A percentile compares a stretch with the other conserved stretches of the same genome.
Conservation (phyloP, 805 yeast species). For the Candida maesae region DNA sequence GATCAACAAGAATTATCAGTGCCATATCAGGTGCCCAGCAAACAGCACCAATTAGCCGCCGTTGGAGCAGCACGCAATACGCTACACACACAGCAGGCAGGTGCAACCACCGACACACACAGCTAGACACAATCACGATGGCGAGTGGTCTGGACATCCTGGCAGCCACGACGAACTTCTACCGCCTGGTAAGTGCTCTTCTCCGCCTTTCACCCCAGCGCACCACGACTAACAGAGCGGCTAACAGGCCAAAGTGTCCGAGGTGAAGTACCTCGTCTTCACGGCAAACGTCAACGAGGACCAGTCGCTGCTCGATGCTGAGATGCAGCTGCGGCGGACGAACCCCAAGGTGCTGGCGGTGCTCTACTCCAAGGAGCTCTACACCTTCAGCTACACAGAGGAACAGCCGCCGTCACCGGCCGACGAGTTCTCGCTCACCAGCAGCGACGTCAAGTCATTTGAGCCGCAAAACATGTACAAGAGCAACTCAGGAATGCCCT, state of each 20-base stretch:
- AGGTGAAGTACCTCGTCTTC: constrained; percentile 20
- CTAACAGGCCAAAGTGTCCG: constrained; percentile 13
- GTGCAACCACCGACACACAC: too few species aligned
- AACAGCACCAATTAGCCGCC: too few species aligned
- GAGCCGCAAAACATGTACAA: constrained; percentile 18
- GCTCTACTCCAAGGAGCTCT: constrained; percentile 37
- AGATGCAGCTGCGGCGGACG: constrained; percentile 33
- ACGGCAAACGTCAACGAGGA: constrained; percentile 28
- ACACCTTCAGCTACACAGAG: constrained; percentile 41
- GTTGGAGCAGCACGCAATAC: too few species aligned
- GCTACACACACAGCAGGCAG: too few species aligned
- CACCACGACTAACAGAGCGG: too few species aligned
- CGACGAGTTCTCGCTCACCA: constrained; percentile 16
- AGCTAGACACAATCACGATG: not conserved
- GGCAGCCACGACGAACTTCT: constrained; percentile 19
- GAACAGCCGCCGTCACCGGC: constrained; percentile 32
- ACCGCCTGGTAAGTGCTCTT: constrained; percentile 21
- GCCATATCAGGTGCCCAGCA: too few species aligned
- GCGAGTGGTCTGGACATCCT: constrained; percentile 16
- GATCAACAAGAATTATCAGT: too few species aligned
- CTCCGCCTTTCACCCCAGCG: too few species aligned
- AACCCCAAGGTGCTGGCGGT: constrained; percentile 35
- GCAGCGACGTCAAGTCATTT: constrained; percentile 15
- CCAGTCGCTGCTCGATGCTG: constrained; percentile 40
- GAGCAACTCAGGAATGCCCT: constrained; percentile 19